Conservation (phyloP, 2,329 filamentous ascomycete genomes). For the Macrophomina phaseolina region DNA sequence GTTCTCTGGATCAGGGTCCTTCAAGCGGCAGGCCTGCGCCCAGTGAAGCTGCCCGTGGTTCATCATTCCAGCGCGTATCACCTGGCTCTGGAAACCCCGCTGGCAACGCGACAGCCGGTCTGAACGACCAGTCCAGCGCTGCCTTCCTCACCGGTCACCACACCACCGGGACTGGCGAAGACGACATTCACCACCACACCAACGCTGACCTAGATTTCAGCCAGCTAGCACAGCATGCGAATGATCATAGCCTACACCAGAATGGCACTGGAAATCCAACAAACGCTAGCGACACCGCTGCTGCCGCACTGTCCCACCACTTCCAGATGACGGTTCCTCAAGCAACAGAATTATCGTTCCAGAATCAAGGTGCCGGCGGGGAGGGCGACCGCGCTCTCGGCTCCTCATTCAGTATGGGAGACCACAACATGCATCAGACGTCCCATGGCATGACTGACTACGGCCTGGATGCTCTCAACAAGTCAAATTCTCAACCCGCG, state of each 20-base stretch:
- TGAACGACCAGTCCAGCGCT: constrained; percentile 45
- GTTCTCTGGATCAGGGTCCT: constrained; percentile 50
- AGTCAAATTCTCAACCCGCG: constrained; percentile 39
- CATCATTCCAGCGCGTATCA: constrained; percentile 28
- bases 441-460: constrained; percentile 45
- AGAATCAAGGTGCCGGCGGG: constrained; percentile 50
- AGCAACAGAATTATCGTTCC: constrained; percentile 60
- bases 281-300: constrained; percentile 63
- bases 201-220: constrained; percentile 40
- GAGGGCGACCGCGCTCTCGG: constrained; percentile 46
- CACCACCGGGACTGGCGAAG: constrained; percentile 43
- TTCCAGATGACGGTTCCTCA: constrained; percentile 63
- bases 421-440: constrained; percentile 46
- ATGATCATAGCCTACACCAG: constrained; percentile 47
- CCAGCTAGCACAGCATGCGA: constrained; percentile 38
- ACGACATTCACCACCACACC: constrained; percentile 48
- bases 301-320: constrained; percentile 58
- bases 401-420: constrained; percentile 50
- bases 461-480: constrained; percentile 58
- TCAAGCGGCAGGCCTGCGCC: constrained; percentile 43
- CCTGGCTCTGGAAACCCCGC: constrained; percentile 34
- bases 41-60: constrained; percentile 28
- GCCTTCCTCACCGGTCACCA: constrained; percentile 49
- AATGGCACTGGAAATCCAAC: constrained; percentile 59
- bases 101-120: constrained; percentile 35